A percentile compares a stretch with the other conserved stretches of the same genome.
These are phyloP conservation scores for Arabidopsis thaliana DNA, from an alignment of 345 rosid genomes.

Conservation along the genomic window TAIR10.1 NC_003075.7:14492501-14493000, in stretches of 20 bases:
- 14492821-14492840: conserved; percentile 59
- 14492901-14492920: conserved; percentile 95
- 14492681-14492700: conserved; percentile 95
- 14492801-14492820: conserved; percentile 3
- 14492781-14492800: not conserved
- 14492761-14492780: conserved; percentile 10
- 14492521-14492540: conserved; percentile 39
- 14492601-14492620: conserved; percentile 93
- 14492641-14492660: conserved; percentile 86
- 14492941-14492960: not conserved
- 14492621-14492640: conserved; percentile 97
- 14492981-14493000: conserved; percentile 4
- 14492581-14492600: conserved; percentile 49
- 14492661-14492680: conserved; percentile 99
- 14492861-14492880: conserved; percentile 88
- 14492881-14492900: conserved; percentile 95
- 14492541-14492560: not conserved
- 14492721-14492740: conserved; percentile 98
- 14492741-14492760: conserved; percentile 65
- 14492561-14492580: not conserved
- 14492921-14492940: conserved; percentile 53
- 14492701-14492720: conserved; percentile 90
- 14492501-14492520: conserved; percentile 83
- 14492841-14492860: conserved; percentile 88
- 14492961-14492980: not conserved